Conservation (phyloP, 2,329 filamentous ascomycete genomes). For the Trichophyton rubrum region DNA sequence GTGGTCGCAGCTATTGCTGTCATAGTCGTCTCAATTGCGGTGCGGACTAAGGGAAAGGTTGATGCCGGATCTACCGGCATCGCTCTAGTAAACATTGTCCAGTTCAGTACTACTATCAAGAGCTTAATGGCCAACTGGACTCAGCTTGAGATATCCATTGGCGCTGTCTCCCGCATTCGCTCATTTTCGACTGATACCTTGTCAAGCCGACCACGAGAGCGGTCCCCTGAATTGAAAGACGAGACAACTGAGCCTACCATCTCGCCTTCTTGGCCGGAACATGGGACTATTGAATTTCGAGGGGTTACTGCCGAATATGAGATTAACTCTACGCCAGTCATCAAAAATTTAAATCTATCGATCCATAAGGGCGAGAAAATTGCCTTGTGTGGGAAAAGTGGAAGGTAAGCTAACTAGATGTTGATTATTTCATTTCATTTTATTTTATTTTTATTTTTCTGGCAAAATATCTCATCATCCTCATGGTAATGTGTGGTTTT, state of each 20-base stretch:
- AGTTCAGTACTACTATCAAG: not conserved
- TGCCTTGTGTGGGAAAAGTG: slow-evolving; percentile 14
- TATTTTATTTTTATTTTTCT: too few relatives aligned
- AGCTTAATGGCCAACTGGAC: not conserved
- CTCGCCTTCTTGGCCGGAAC: not conserved
- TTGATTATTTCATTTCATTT: not conserved
- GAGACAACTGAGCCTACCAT: not conserved
- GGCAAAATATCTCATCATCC: not conserved
- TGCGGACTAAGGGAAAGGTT: not conserved
- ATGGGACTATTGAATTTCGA: not conserved
- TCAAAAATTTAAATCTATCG: slow-evolving; percentile 7
- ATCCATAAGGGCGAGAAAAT: slow-evolving; percentile 11
- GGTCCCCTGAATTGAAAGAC: not conserved
- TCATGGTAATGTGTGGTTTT: too few relatives aligned
- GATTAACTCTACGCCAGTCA: slow-evolving; percentile 5
- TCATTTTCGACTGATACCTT: not conserved
- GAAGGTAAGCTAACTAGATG: not conserved
- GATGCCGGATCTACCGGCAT: not conserved
- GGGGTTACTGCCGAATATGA: not conserved
- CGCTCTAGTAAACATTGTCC: not conserved
- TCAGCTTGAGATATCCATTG: slow-evolving; percentile 11
- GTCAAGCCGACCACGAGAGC: not conserved
- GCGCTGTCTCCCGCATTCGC: slow-evolving; percentile 14
- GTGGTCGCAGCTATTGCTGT: slow-evolving; percentile 19
- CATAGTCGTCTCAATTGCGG: slow-evolving; percentile 13